These are phyloP conservation scores for Megacollybia marginata DNA, from an alignment of 768 basidiomycete genomes.

Conservation along the genomic window DNA sequence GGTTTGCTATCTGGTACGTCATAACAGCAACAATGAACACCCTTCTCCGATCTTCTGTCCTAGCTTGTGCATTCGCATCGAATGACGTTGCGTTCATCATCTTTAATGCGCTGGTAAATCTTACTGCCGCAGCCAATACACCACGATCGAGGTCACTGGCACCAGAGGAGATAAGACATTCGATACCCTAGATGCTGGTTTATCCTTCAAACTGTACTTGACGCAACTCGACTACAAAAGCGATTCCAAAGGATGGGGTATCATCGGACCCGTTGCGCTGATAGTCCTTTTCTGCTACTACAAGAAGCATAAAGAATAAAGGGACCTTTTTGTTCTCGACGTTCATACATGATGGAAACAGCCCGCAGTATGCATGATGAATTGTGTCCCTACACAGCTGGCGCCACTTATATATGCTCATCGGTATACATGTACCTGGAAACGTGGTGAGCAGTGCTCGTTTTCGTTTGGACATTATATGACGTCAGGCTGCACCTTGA, in stretches of 20 bases:
- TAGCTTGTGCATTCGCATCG: slow-evolving; percentile 20
- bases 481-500: slow-evolving; percentile 17
- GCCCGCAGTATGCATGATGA: slow-evolving; percentile 16
- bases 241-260: slow-evolving; percentile 19
- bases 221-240: not conserved
- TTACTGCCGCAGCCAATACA: slow-evolving; percentile 23
- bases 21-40: not conserved
- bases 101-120: slow-evolving; percentile 16
- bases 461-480: no score
- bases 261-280: slow-evolving; percentile 13
- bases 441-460: slow-evolving; percentile 14
- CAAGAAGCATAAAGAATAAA: slow-evolving; percentile 16
- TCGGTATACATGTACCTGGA: slow-evolving; percentile 20
- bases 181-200: slow-evolving; percentile 19
- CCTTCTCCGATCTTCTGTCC: not conserved
- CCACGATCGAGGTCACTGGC: no score
- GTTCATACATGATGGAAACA: slow-evolving; percentile 21
- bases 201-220: not conserved
- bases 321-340: slow-evolving; percentile 14
- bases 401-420: slow-evolving; percentile 19
- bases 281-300: slow-evolving; percentile 15
- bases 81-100: slow-evolving; percentile 14
- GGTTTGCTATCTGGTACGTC: slow-evolving; percentile 17
- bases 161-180: slow-evolving; percentile 16
- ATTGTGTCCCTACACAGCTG: slow-evolving; percentile 20